These are phyloP conservation scores for Coniochaeta sp. DNA, from an alignment of 2,329 filamentous ascomycete genomes.

Conservation along the genomic window DNA sequence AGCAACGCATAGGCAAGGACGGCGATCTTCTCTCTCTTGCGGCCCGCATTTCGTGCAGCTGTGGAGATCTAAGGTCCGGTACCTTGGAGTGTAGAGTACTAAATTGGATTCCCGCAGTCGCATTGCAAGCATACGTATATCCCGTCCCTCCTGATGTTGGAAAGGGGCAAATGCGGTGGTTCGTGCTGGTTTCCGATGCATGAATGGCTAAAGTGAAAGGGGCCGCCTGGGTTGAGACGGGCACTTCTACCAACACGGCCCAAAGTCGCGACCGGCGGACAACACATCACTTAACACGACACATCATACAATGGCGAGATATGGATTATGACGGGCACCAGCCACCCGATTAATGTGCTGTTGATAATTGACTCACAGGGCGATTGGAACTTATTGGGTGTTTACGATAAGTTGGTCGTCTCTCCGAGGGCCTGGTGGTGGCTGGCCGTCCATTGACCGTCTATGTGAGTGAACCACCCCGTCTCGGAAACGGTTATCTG, in stretches of 20 bases:
- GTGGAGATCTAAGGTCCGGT: background rate
- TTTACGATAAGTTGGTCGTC: background rate
- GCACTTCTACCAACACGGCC: background rate
- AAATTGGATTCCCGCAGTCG: no score
- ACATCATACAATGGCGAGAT: background rate
- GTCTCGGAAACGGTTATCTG: background rate
- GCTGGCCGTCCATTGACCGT: background rate
- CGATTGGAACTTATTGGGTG: background rate
- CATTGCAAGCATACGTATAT: no score
- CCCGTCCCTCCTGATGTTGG: background rate
- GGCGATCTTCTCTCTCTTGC: background rate
- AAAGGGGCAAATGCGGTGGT: background rate
- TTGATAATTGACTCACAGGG: no score
- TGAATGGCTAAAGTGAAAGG: background rate
- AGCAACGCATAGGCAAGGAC: no score
- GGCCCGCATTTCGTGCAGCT: background rate
- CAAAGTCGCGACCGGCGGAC: slow-evolving; percentile 1
- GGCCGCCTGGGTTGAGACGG: background rate
- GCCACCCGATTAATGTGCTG: background rate
- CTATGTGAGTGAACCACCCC: background rate
- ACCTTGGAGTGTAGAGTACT: no score
- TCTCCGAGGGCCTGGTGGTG: background rate
- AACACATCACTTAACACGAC: background rate
- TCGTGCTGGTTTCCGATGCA: background rate
- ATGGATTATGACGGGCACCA: background rate